phyloP scores from a whole-genome alignment of 129 eudicot species.

The Flaveria bidentis region DNA sequence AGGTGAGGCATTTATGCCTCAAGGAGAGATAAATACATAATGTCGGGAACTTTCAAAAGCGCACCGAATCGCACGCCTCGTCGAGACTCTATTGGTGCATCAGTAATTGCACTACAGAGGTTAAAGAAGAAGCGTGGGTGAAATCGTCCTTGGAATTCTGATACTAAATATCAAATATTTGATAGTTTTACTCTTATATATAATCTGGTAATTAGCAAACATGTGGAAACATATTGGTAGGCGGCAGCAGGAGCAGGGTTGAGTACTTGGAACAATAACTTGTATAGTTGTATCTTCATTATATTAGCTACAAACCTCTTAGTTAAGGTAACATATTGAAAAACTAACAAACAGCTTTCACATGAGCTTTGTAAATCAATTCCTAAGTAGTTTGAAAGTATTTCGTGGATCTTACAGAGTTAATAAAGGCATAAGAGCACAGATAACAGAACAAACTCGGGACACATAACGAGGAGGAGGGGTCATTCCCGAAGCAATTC shows the following conservation, averaged over 20 bases:
- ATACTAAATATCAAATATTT: neutral
- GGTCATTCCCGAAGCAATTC: constrained; percentile 98
- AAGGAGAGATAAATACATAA: too few relatives aligned
- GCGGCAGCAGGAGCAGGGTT: constrained; percentile 3
- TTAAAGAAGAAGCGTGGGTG: neutral
- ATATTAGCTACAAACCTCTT: neutral
- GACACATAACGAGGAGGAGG: constrained; percentile 97
- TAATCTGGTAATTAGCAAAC: constrained; percentile 7
- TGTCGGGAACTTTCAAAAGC: too few relatives aligned
- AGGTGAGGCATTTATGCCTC: neutral
- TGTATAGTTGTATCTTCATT: constrained; percentile 2
- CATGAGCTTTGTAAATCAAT: neutral
- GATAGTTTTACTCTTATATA: neutral
- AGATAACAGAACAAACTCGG: constrained; percentile 81
- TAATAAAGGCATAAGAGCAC: constrained; percentile 75
- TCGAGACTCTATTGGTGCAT: neutral
- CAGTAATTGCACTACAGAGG: neutral
- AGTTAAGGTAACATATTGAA: neutral
- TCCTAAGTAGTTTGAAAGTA: neutral
- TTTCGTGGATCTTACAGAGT: constrained; percentile 68
- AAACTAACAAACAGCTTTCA: neutral
- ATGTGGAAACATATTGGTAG: neutral
- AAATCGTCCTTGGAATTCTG: neutral
- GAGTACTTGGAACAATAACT: neutral
- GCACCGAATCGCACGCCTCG: too few relatives aligned